Evolutionary conservation across 352 stramenopile species (phyloP).

Genomic region (Phytophthora tubulina): DNA sequence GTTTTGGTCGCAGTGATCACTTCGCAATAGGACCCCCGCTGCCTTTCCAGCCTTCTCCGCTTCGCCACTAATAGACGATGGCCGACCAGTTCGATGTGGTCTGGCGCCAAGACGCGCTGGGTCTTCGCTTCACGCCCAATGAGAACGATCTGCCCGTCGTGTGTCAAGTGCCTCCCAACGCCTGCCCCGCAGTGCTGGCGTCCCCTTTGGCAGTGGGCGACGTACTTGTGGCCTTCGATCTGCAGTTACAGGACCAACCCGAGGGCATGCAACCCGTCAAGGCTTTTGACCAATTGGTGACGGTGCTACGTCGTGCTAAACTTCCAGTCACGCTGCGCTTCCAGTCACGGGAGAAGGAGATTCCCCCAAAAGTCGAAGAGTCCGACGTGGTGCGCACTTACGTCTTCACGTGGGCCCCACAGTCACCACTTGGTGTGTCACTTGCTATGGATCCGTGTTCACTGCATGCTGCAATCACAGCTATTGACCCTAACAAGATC

Average conservation of each 20-base stretch:
- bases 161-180: constrained; percentile 67
- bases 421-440: constrained; percentile 70
- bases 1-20: constrained; percentile 21
- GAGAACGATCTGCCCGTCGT: constrained; percentile 72
- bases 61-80: not conserved
- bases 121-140: constrained; percentile 81
- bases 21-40: constrained; percentile 28
- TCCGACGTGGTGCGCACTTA: constrained; percentile 56
- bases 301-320: constrained; percentile 58
- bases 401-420: constrained; percentile 63
- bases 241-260: constrained; percentile 40
- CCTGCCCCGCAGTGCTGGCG: constrained; percentile 57
- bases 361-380: constrained; percentile 46
- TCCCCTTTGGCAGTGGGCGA: constrained; percentile 68
- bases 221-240: constrained; percentile 66
- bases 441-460: constrained; percentile 83
- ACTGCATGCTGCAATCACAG: constrained; percentile 75
- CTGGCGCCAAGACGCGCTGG: constrained; percentile 63
- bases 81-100: constrained; percentile 61
- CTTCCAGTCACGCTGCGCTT: constrained; percentile 76
- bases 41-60: not conserved
- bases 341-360: constrained; percentile 59
- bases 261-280: constrained; percentile 45
- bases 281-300: constrained; percentile 62
- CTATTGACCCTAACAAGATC: constrained; percentile 69